Conservation (phyloP, 2,329 filamentous ascomycete species). For the Botrytis fragariae region DNA sequence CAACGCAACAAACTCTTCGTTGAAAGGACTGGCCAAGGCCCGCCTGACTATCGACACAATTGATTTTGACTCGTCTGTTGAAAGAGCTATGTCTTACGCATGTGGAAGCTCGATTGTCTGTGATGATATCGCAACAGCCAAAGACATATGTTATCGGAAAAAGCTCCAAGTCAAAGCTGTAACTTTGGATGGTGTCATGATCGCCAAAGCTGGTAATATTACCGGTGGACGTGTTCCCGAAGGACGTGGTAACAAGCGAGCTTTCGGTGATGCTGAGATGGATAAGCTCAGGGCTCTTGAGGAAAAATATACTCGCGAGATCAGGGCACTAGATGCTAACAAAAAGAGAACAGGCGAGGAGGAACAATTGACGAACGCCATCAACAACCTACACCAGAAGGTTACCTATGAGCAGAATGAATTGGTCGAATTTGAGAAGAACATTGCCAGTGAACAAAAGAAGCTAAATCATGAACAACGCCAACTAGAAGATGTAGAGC, state of each 20-base stretch:
- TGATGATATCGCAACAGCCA: constrained; percentile 81
- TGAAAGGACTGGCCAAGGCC: constrained; percentile 85
- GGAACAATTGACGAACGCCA: constrained; percentile 75
- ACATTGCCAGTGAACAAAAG: constrained; percentile 78
- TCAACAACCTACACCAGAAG: constrained; percentile 76
- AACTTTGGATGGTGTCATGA: constrained; percentile 90
- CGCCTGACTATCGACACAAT: constrained; percentile 94
- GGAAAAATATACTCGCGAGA: constrained; percentile 72
- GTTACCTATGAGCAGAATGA: constrained; percentile 72
- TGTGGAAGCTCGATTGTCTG: constrained; percentile 95
- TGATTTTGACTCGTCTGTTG: constrained; percentile 83
- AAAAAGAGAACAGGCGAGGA: constrained; percentile 75
- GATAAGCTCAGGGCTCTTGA: constrained; percentile 77
- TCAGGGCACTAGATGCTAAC: constrained; percentile 75
- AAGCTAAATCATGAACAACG: constrained; percentile 71
- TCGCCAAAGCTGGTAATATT: constrained; percentile 95
- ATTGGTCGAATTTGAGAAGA: constrained; percentile 73
- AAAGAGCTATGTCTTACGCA: constrained; percentile 90
- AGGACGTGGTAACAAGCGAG: constrained; percentile 70
- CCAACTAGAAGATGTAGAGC: constrained; percentile 72
- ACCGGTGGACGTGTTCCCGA: constrained; percentile 85
- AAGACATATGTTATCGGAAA: constrained; percentile 82
- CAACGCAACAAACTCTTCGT: constrained; percentile 80
- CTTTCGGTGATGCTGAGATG: constrained; percentile 87
- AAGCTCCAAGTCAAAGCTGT: constrained; percentile 89